phyloP scores from a whole-genome alignment of 495 filamentous ascomycete species.

The Rhypophila decipiens region DNA sequence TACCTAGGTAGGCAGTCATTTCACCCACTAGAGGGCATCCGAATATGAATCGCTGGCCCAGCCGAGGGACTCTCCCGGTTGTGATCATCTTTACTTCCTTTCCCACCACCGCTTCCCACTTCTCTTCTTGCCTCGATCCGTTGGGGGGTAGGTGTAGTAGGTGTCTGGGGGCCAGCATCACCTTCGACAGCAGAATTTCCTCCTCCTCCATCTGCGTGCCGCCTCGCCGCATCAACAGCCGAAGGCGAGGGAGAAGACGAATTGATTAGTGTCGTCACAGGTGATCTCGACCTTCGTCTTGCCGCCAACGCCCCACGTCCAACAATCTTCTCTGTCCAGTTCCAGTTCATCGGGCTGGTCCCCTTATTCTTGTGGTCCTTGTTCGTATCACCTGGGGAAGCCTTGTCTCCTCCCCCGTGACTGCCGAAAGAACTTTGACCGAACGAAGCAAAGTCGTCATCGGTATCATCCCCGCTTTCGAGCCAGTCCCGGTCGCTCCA shows the following conservation, averaged over 20 bases:
- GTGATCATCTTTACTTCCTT: background rate
- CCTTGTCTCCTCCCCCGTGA: conserved; percentile 7
- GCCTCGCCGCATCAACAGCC: background rate
- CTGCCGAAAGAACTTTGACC: conserved; percentile 7
- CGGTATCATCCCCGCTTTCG: conserved; percentile 46
- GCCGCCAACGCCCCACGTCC: conserved; percentile 40
- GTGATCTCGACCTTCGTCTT: background rate
- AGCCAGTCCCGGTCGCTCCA: conserved; percentile 51
- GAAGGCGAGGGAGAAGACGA: background rate
- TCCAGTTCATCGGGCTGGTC: conserved; percentile 34
- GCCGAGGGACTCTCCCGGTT: background rate
- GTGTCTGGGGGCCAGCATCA: background rate
- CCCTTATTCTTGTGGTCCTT: background rate
- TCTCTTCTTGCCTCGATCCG: no score
- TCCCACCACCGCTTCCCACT: background rate
- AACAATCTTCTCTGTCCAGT: conserved; percentile 53
- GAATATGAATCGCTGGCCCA: background rate
- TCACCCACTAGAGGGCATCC: background rate
- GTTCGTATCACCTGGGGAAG: background rate
- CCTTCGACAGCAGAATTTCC: background rate
- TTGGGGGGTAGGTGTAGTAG: no score
- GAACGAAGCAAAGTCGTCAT: conserved; percentile 16
- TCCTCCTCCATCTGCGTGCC: no score
- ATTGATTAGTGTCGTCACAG: background rate
- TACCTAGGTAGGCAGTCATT: no score